A percentile compares a stretch with the other conserved stretches of the same genome.
Conservation (phyloP, 805 yeast species). For the Kuraishia cidri region DNA sequence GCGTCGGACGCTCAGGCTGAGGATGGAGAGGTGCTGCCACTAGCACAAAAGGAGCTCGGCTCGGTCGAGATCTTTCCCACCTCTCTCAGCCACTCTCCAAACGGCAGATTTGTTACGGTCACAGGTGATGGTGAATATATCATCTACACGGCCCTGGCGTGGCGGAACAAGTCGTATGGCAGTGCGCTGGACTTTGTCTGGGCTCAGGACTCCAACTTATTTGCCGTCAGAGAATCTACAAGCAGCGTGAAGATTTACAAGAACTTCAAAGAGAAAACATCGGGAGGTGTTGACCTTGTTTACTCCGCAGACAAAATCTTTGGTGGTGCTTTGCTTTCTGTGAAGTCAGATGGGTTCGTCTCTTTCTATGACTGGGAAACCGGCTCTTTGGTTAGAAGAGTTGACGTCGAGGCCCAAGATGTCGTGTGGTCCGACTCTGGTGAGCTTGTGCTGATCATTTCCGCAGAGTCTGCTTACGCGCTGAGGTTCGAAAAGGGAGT, state of each 20-base stretch:
- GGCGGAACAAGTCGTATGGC: conserved; percentile 96
- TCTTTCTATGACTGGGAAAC: conserved; percentile 93
- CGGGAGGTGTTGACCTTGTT: conserved; percentile 53
- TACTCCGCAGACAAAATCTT: conserved; percentile 73
- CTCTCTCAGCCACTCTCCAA: conserved; percentile 83
- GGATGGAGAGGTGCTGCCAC: conserved; percentile 74
- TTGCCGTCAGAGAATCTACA: conserved; percentile 69
- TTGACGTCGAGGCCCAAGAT: conserved; percentile 78
- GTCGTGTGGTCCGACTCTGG: conserved; percentile 93
- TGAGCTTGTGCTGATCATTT: conserved; percentile 70
- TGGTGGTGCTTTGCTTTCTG: conserved; percentile 85
- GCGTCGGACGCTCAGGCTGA: conserved; percentile 52
- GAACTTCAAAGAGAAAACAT: conserved; percentile 74
- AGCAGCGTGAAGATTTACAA: conserved; percentile 64
- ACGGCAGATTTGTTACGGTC: conserved; percentile 94
- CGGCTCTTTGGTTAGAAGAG: conserved; percentile 75
- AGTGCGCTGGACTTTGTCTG: conserved; percentile 86
- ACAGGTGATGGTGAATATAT: conserved; percentile 98
- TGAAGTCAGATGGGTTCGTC: conserved; percentile 76
- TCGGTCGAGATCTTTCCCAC: conserved; percentile 89
- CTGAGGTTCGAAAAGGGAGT: conserved; percentile 63
- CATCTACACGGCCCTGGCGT: conserved; percentile 91
- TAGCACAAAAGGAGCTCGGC: conserved; percentile 89
- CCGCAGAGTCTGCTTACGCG: conserved; percentile 68
- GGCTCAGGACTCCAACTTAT: conserved; percentile 86